Conservation (phyloP, 1,284 basidiomycete genomes). For the Thelephora terrestris region DNA sequence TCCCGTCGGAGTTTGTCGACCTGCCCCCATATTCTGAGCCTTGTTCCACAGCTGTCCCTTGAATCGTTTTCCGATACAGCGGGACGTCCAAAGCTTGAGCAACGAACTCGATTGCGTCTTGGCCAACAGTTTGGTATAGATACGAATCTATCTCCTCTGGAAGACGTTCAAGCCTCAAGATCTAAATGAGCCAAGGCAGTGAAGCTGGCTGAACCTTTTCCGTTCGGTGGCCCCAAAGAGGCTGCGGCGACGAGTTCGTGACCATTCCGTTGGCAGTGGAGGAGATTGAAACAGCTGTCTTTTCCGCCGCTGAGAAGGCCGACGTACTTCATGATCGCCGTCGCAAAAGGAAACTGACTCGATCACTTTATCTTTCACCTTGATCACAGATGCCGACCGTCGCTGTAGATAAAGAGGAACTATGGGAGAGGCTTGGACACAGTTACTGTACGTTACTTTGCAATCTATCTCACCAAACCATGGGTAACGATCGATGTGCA, state of each 20-base stretch:
- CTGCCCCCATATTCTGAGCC: slow-evolving; percentile 78
- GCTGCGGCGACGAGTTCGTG: slow-evolving; percentile 88
- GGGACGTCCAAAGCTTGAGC: slow-evolving; percentile 83
- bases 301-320: slow-evolving; percentile 96
- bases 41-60: slow-evolving; percentile 74
- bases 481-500: slow-evolving; percentile 22
- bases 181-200: slow-evolving; percentile 3
- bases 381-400: slow-evolving; percentile 76
- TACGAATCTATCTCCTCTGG: slow-evolving; percentile 98
- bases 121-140: slow-evolving; percentile 97
- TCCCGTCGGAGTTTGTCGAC: slow-evolving; percentile 27
- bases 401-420: slow-evolving; percentile 89
- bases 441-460: slow-evolving; percentile 59
- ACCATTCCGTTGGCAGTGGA: slow-evolving; percentile 82
- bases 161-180: slow-evolving; percentile 6
- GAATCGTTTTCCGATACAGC: slow-evolving; percentile 74
- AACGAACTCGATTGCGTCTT: slow-evolving; percentile 85
- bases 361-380: slow-evolving; percentile 4
- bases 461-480: slow-evolving; percentile 5
- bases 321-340: slow-evolving; percentile 75
- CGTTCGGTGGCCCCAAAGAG: slow-evolving; percentile 74
- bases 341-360: not conserved
- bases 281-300: slow-evolving; percentile 94
- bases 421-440: slow-evolving; percentile 80
- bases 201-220: slow-evolving; percentile 55